Base-by-base conservation (phyloP, 148 eudicot genomes). In the Rhododendron mucronatum region DNA sequence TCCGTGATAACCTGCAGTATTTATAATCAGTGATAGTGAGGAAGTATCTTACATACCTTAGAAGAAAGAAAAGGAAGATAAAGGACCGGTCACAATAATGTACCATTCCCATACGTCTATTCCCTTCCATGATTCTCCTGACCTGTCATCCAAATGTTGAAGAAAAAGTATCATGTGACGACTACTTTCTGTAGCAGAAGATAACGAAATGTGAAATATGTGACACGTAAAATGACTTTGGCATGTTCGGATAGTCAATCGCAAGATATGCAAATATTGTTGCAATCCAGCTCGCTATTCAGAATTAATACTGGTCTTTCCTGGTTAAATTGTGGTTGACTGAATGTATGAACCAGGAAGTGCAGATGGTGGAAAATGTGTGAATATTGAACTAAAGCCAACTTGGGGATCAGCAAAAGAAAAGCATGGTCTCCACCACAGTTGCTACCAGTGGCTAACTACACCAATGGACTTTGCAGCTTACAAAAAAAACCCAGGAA, bases 51-150 rank as follows among this genome's bases (percentile, higher is more conserved):
- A 30, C 78, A 23, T 67, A 35, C 45, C 81, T 84, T 82, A 30
- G 74, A 67, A 82, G 35, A 30, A 73, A 85, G 63, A 82, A 85
- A 84, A 87, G 65, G 80, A 44, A 88, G 86, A 83, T 41, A 67
- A 87, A 83, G 21, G 84, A 83, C 78, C 71, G 80, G 78, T 77
- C 77, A 83, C 80, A 87, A 85, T 86, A 81, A 86, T 84, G 45
- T 94, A 97, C 99, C 99, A 97, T 97, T 94, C 99, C 99, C 98
- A 97, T 97, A 87, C 99, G 96, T 67, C 92, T 95, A 76, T 94
- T 97, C 86, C 99, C 99, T 92, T 97, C 99, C 99, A 97, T 95
- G 88, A 95, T 94, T 86, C 99, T 95, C 95, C 99, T 92, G 84
- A 97, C 97, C 99, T 97, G 93, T 87, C 84, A 91, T 74, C 88